Base-by-base conservation (phyloP, 1,139 yeast species). In the Suhomyces atakaporum region DNA sequence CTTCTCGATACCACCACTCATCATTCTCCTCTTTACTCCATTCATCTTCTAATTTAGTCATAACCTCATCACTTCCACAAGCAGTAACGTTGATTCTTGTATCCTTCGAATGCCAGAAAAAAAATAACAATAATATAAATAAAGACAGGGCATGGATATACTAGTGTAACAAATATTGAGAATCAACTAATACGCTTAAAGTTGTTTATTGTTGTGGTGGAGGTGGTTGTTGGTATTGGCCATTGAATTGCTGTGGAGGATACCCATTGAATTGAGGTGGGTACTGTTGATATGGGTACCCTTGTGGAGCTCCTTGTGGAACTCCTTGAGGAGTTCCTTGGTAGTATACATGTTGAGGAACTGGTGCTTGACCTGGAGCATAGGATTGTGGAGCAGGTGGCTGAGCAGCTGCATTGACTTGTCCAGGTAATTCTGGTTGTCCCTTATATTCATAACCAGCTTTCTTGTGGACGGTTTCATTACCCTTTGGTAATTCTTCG, bases 401-500 rank as follows among this genome's bases (percentile, higher is more conserved):
- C 25, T 39, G 40, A 29, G 49, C 46, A 12, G 31, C 24, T 42
- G 47, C 52, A 14, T 24, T 29, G 20, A 10, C 30, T 13, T 27
- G 33, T 8, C 25, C 33, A 16, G 31, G 18, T 29, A 46, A 53
- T 36, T 56, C 66, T 21, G 79, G 79, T 49, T 77, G 81, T 9
- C 80, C 80, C 46, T 66, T 67, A 54, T 76, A 75, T 30, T 64
- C 67, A 44, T 65, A 69, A 10, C 75, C 77, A 36, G 57, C 56
- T 38, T 62, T 69, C 43, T 60, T 60, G 33, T 54, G 54, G 19
- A 54, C 51, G 7, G 63, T 60, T 31, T 69, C 77, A 45, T 70
- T 73, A 36, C 76, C 79, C 50, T 69, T 74, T 35, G 84, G 84
- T 43, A 79, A 63, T 40, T 76, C 79, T 27, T 79, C 86, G 47